A percentile compares a stretch with the other conserved stretches of the same genome.
Conservation (phyloP, 2,329 filamentous ascomycete genomes). For the Scolecobasidium constrictum region DNA sequence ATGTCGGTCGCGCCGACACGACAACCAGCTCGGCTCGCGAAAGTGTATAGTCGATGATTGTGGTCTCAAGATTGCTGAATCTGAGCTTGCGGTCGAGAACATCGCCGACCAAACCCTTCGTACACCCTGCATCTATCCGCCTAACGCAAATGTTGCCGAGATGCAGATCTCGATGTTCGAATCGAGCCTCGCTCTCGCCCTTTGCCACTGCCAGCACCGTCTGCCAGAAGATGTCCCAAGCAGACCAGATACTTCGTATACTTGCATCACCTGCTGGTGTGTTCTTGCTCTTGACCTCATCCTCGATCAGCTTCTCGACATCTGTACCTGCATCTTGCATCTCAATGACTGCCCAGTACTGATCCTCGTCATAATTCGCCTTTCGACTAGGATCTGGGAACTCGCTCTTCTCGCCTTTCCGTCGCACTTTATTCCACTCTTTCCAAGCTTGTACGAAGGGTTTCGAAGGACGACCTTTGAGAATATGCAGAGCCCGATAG, state of each 20-base stretch:
- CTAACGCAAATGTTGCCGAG: conserved; percentile 54
- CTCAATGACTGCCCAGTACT: conserved; percentile 54
- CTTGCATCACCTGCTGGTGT: conserved; percentile 13
- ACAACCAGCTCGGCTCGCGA: conserved; percentile 45
- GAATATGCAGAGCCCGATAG: conserved; percentile 47
- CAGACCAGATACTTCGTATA: conserved; percentile 27
- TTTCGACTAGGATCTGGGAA: conserved; percentile 48
- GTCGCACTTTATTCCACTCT: conserved; percentile 30
- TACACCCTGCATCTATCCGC: neutral
- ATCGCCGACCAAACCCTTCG: neutral
- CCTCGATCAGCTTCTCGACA: conserved; percentile 27
- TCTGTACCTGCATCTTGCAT: conserved; percentile 56
- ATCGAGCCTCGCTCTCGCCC: conserved; percentile 47
- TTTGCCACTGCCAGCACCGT: conserved; percentile 50
- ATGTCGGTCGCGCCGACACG: neutral
- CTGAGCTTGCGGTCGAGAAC: conserved; percentile 28
- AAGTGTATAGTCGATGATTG: conserved; percentile 58
- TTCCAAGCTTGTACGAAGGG: conserved; percentile 38
- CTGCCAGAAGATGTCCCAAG: conserved; percentile 58
- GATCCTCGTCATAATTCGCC: conserved; percentile 40
- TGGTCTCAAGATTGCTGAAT: conserved; percentile 47
- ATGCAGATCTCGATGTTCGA: conserved; percentile 56
- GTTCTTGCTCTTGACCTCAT: conserved; percentile 20
- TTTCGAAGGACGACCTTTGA: conserved; percentile 44
- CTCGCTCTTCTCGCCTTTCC: conserved; percentile 34